Percentiles rank a stretch among this genome's conserved stretches.
These are phyloP conservation scores for Mollisiaceae sp. DNA, from an alignment of 2,329 filamentous ascomycete genomes.

Conservation along the genomic window DNA sequence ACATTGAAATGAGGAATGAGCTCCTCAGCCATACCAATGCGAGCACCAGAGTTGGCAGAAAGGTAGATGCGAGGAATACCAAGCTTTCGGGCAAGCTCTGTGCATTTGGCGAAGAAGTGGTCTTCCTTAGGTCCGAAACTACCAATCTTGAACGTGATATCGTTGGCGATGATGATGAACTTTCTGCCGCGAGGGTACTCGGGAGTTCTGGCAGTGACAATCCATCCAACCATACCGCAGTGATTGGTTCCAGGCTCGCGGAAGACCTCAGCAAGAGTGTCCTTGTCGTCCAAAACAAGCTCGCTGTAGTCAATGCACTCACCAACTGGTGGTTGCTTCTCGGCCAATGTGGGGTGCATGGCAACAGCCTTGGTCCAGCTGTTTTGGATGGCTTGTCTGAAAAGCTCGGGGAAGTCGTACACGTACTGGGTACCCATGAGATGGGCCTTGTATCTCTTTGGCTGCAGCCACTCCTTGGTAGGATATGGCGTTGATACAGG, in stretches of 20 bases:
- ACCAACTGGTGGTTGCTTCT: slow-evolving; percentile 82
- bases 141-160: slow-evolving; percentile 99
- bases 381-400: slow-evolving; percentile 97
- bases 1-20: slow-evolving; percentile 97
- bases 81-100: slow-evolving; percentile 89
- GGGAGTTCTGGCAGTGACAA: slow-evolving; percentile 91
- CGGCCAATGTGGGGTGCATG: slow-evolving; percentile 73
- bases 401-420: slow-evolving; percentile 99
- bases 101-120: slow-evolving; percentile 99
- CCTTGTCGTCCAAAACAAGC: slow-evolving; percentile 91
- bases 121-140: slow-evolving; percentile 97
- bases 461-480: slow-evolving; percentile 98
- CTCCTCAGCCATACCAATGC: slow-evolving; percentile 95
- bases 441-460: slow-evolving; percentile 99
- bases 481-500: slow-evolving; percentile 91
- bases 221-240: slow-evolving; percentile 98
- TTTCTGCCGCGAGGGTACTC: slow-evolving; percentile 92
- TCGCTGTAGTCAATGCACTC: slow-evolving; percentile 95
- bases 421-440: slow-evolving; percentile 99
- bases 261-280: slow-evolving; percentile 90
- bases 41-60: slow-evolving; percentile 97
- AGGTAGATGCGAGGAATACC: slow-evolving; percentile 97
- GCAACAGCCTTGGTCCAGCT: slow-evolving; percentile 81
- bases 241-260: slow-evolving; percentile 94
- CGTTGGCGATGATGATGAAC: slow-evolving; percentile 97